phyloP scores from a whole-genome alignment of 768 basidiomycete species.

The Coprinellus micaceus region DNA sequence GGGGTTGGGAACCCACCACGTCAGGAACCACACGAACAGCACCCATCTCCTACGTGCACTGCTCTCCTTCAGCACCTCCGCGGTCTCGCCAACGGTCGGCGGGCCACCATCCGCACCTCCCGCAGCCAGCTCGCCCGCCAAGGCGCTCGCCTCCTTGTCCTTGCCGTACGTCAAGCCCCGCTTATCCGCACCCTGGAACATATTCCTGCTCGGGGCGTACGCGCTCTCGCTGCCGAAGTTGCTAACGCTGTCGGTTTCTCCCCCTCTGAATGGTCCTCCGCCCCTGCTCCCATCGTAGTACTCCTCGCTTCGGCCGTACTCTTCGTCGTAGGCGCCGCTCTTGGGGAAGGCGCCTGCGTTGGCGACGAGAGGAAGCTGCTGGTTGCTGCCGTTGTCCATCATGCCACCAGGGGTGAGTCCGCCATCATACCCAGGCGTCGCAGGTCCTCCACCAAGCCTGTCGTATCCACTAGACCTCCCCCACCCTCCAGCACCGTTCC shows the following conservation, averaged over 20 bases:
- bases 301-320: conserved; percentile 78
- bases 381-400: conserved; percentile 54
- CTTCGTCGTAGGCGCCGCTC: conserved; percentile 60
- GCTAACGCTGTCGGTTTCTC: conserved; percentile 73
- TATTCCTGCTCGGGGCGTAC: conserved; percentile 91
- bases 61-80: conserved; percentile 76
- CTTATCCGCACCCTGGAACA: conserved; percentile 86
- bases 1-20: conserved; percentile 78
- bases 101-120: conserved; percentile 72
- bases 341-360: conserved; percentile 82
- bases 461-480: neutral
- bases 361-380: conserved; percentile 78
- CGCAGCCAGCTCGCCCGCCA: conserved; percentile 83
- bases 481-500: neutral
- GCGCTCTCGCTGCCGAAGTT: conserved; percentile 82
- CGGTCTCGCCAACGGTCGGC: conserved; percentile 82
- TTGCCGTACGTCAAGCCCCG: conserved; percentile 63
- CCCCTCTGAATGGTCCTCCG: conserved; percentile 41
- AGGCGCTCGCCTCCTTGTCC: conserved; percentile 27
- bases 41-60: conserved; percentile 75
- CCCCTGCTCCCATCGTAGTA: conserved; percentile 49
- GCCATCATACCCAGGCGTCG: neutral
- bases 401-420: neutral
- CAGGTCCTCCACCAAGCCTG: neutral
- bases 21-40: conserved; percentile 69